Conservation (phyloP, 78 protist genomes). For the Capsaspora owczarzaki region DNA sequence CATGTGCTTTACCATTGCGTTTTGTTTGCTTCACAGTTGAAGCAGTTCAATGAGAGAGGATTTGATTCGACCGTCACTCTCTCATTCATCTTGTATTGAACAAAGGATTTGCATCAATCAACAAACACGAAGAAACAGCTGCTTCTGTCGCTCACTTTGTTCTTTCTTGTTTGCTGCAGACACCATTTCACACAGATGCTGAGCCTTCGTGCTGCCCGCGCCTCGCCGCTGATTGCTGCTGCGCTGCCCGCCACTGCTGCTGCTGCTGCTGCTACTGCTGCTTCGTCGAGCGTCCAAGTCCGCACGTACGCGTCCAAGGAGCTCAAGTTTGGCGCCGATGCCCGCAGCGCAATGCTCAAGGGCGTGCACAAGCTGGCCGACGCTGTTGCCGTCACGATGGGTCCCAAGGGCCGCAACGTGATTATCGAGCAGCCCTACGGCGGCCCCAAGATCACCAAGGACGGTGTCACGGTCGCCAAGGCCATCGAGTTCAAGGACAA, state of each 20-base stretch:
- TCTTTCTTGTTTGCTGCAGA: not conserved
- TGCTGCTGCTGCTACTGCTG: not conserved
- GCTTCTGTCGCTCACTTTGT: not conserved
- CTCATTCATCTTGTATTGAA: too few relatives aligned
- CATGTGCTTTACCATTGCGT: too few relatives aligned
- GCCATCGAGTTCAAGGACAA: conserved; percentile 83
- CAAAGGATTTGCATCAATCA: too few relatives aligned
- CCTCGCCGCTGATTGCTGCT: too few relatives aligned
- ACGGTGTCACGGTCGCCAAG: conserved; percentile 99
- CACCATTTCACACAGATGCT: too few relatives aligned
- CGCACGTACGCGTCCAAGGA: conserved; percentile 52
- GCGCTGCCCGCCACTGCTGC: not conserved
- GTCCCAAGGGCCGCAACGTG: conserved; percentile 99
- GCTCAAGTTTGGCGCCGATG: conserved; percentile 78
- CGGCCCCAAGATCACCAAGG: conserved; percentile 98
- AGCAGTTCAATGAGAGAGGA: too few relatives aligned
- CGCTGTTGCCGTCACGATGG: conserved; percentile 95
- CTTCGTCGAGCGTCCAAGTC: not conserved
- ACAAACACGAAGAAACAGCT: too few relatives aligned
- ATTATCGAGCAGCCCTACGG: conserved; percentile 91
- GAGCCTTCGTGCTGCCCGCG: too few relatives aligned
- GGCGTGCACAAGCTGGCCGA: conserved; percentile 93
- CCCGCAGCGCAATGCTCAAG: conserved; percentile 74
- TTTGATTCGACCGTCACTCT: too few relatives aligned
- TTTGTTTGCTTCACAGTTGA: too few relatives aligned